Conservation (phyloP, 495 filamentous ascomycete genomes). For the Penicillium odoratum region DNA sequence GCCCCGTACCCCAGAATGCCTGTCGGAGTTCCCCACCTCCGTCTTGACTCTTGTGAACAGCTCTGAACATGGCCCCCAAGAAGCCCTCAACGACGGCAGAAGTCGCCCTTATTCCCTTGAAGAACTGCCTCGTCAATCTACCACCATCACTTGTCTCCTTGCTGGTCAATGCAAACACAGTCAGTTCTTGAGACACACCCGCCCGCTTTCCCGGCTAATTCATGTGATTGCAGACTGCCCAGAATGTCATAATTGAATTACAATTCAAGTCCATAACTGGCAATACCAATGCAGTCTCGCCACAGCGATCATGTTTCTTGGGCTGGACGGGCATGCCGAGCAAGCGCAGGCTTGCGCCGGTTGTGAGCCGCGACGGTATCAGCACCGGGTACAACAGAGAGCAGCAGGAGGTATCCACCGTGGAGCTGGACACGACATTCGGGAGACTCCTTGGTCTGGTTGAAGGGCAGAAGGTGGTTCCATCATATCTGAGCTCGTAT, state of each 20-base stretch:
- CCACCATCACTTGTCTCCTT: conserved; percentile 79
- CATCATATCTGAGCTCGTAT: conserved; percentile 10
- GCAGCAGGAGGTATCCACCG: conserved; percentile 69
- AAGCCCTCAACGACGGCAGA: conserved; percentile 72
- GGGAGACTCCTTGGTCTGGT: conserved; percentile 75
- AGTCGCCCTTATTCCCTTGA: conserved; percentile 76
- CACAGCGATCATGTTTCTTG: conserved; percentile 71
- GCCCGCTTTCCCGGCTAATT: conserved; percentile 16
- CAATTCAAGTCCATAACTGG: conserved; percentile 55
- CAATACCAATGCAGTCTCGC: conserved; percentile 43
- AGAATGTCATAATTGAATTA: conserved; percentile 95
- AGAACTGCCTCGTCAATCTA: conserved; percentile 93
- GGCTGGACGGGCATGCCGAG: conserved; percentile 98
- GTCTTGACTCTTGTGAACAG: conserved; percentile 7
- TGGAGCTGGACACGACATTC: conserved; percentile 90
- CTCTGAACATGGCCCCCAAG: conserved; percentile 59
- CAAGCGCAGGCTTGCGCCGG: conserved; percentile 72
- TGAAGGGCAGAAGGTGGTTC: conserved; percentile 80
- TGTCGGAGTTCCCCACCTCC: conserved; percentile 7
- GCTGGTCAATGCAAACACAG: conserved; percentile 83
- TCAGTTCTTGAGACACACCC: conserved; percentile 44
- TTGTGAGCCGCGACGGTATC: conserved; percentile 72
- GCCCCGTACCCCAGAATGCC: neutral
- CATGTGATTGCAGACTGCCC: conserved; percentile 61
- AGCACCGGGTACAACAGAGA: conserved; percentile 60